Evolutionary conservation across 441 rosid species (phyloP).

Genomic region (Manihot esculenta): DNA sequence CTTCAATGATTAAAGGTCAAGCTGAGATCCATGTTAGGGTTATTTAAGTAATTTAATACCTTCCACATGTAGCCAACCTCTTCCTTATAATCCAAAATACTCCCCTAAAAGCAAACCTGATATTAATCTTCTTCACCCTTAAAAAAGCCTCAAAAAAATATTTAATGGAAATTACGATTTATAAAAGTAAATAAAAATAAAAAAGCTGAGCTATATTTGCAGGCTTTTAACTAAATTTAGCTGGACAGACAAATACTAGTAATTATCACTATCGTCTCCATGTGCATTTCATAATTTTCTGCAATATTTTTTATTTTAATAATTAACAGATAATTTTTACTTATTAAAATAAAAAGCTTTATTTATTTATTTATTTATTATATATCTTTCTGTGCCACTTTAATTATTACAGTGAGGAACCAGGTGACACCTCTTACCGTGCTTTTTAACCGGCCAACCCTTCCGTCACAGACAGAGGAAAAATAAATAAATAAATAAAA

Average conservation of each 20-base stretch:
- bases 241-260: slow-evolving; percentile 50
- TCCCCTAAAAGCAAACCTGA: slow-evolving; percentile 30
- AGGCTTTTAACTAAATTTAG: slow-evolving; percentile 46
- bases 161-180: too few relatives aligned
- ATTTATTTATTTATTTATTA: not conserved
- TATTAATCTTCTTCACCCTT: slow-evolving; percentile 2
- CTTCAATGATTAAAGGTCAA: slow-evolving; percentile 33
- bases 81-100: slow-evolving; percentile 35
- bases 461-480: slow-evolving; percentile 4
- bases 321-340: too few relatives aligned
- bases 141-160: not conserved
- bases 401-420: slow-evolving; percentile 17
- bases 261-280: slow-evolving; percentile 44
- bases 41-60: slow-evolving; percentile 10
- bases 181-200: slow-evolving; percentile 14
- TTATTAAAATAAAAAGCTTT: too few relatives aligned
- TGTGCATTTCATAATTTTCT: slow-evolving; percentile 35
- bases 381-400: slow-evolving; percentile 56
- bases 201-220: slow-evolving; percentile 40
- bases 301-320: not conserved
- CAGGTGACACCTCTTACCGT: slow-evolving; percentile 20
- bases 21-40: slow-evolving; percentile 29
- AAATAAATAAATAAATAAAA: not conserved
- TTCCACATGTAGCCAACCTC: slow-evolving; percentile 10
- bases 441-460: slow-evolving; percentile 20